Conservation (phyloP, 2,329 filamentous ascomycete species). For the Sporothrix curviconia region DNA sequence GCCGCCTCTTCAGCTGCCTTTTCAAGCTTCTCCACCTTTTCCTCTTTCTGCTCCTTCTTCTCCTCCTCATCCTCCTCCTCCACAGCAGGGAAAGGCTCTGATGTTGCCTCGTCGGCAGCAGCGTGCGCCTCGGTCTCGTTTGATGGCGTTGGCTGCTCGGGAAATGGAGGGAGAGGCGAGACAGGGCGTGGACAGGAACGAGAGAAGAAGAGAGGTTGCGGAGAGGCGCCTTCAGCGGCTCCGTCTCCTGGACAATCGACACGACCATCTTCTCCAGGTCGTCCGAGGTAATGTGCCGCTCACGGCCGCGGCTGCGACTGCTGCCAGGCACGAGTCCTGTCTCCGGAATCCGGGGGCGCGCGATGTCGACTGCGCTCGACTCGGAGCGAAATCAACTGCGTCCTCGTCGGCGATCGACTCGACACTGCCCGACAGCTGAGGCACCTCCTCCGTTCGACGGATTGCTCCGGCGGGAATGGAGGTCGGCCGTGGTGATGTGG, state of each 20-base stretch:
- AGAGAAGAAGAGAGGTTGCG: constrained; percentile 33
- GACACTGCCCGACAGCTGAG: constrained; percentile 69
- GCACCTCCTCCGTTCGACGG: constrained; percentile 49
- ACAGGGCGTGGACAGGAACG: not conserved
- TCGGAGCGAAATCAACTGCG: constrained; percentile 51
- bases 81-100: constrained; percentile 3
- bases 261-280: constrained; percentile 92
- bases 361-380: constrained; percentile 51
- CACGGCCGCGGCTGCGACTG: constrained; percentile 64
- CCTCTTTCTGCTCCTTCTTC: not conserved
- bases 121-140: too few relatives aligned
- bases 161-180: not conserved
- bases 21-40: not conserved
- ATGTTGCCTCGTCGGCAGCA: not conserved
- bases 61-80: not conserved
- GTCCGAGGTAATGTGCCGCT: constrained; percentile 87
- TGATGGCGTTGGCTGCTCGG: not conserved
- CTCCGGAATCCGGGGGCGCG: constrained; percentile 62
- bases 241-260: constrained; percentile 84
- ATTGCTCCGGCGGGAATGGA: constrained; percentile 34
- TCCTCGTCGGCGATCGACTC: constrained; percentile 68
- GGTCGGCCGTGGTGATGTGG: constrained; percentile 40
- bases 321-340: constrained; percentile 64
- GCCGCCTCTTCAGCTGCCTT: not conserved
- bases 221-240: constrained; percentile 52